Base-by-base conservation (phyloP, 495 filamentous ascomycete species). In the Penicillium malachiteum region DNA sequence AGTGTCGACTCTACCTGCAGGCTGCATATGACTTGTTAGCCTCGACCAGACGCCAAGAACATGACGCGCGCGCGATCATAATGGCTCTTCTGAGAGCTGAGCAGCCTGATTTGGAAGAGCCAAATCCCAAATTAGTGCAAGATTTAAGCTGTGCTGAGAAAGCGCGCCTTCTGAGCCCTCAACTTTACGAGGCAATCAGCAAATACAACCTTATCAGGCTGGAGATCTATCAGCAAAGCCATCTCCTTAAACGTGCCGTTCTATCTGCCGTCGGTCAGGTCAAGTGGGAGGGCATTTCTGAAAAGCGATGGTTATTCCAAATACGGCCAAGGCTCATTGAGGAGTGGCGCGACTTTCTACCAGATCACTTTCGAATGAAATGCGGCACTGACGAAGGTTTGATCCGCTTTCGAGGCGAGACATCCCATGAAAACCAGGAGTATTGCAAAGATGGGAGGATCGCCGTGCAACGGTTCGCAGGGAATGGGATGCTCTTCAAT, bases 281-380 rank as follows among this genome's bases (percentile, higher is more conserved):
- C 9, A n/a, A 57, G 12, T 72, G 70, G 71, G 52, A 43, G 7
- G 61, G 59, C 38, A 59, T 40, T 13, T 37, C 57, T 8, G 55
- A 60, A 26, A 16, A 55, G 1, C 45, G 11, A 13, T 78, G 73
- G 74, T 54, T 65, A 17, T 60, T 55, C n/a, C 54, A 60, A 4
- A 33, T 71, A 12, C 55, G 81, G 8, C 81, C 81, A 0, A 64
- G 67, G 30, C 61, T 77, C 37, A 55, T 80, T 1, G 69, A 75
- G 55, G 77, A 81, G 59, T 86, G 83, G 71, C 57, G 54, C 8
- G 70, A 71, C 43, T 80, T 83, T 42, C 53, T 85, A 12, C 78
- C 74, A 0, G 62, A 66, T 16, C 49, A 50, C 0, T 59, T 74
- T 26, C 43, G 21, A 0, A 54, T 62, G 11, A 54, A 66, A 33